Evolutionary conservation across 2,329 filamentous ascomycete genomes (phyloP).

Genomic region (Beauveria medogensis): DNA sequence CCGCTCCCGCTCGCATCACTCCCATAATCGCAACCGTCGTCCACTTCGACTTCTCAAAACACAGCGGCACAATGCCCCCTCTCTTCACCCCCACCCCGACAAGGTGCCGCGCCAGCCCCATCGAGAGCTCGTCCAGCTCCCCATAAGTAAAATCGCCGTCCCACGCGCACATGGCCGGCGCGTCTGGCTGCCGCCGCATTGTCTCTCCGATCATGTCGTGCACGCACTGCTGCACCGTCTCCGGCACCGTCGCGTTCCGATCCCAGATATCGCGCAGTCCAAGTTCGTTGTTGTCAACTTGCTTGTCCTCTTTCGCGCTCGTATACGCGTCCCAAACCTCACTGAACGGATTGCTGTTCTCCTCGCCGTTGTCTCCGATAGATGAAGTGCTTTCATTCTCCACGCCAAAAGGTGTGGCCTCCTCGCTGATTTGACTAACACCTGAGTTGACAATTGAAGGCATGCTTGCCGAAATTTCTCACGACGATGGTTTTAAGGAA

Average conservation of each 20-base stretch:
- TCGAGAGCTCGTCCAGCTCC: slow-evolving; percentile 11
- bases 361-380: no score
- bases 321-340: no score
- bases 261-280: slow-evolving; percentile 6
- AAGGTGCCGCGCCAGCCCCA: slow-evolving; percentile 8
- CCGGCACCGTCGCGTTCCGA: slow-evolving; percentile 8
- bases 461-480: no score
- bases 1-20: not conserved
- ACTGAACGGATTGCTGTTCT: no score
- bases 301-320: no score
- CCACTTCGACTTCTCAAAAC: not conserved
- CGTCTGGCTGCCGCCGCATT: not conserved
- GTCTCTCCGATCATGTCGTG: not conserved
- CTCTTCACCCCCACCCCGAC: not conserved
- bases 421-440: no score
- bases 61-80: not conserved
- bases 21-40: not conserved
- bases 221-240: not conserved
- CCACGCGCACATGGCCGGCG: not conserved
- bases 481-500: no score
- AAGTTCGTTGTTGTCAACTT: not conserved
- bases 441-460: no score
- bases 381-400: no score
- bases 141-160: slow-evolving; percentile 12
- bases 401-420: no score